These are phyloP conservation scores for Oxytropis ochrocephala DNA, from an alignment of 306 rosid species.

Conservation along the genomic window DNA sequence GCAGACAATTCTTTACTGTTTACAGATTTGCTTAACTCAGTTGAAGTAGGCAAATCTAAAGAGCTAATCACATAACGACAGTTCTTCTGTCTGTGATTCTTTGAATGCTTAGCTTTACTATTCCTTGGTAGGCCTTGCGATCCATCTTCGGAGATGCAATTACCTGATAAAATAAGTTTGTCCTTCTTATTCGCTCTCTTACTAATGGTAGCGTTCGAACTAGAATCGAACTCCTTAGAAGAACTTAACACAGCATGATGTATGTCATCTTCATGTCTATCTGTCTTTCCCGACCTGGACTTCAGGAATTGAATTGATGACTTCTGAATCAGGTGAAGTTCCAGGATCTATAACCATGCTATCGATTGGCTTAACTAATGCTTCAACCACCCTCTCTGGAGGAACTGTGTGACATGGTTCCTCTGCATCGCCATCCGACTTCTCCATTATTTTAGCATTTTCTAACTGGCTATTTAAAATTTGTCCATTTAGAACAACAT, in stretches of 20 bases:
- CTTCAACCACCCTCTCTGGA: conserved; percentile 36
- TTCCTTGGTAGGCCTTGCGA: conserved; percentile 25
- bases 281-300: conserved; percentile 48
- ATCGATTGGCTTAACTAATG: conserved; percentile 43
- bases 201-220: conserved; percentile 26
- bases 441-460: conserved; percentile 32
- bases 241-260: conserved; percentile 40
- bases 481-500: conserved; percentile 36
- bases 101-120: conserved; percentile 45
- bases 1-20: conserved; percentile 33
- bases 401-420: conserved; percentile 32
- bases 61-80: conserved; percentile 21
- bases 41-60: conserved; percentile 31
- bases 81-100: conserved; percentile 44
- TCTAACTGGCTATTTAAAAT: conserved; percentile 41
- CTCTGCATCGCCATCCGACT: conserved; percentile 35
- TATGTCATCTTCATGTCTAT: conserved; percentile 42
- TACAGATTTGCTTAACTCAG: conserved; percentile 38
- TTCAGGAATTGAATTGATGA: conserved; percentile 66
- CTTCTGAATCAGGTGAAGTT: conserved; percentile 99
- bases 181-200: conserved; percentile 55
- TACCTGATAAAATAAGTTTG: conserved; percentile 27
- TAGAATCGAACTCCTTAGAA: conserved; percentile 42
- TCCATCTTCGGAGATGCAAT: conserved; percentile 34
- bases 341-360: conserved; percentile 68